phyloP scores from a whole-genome alignment of 257 asterid genomes.

The Coffea eugenioides region DNA sequence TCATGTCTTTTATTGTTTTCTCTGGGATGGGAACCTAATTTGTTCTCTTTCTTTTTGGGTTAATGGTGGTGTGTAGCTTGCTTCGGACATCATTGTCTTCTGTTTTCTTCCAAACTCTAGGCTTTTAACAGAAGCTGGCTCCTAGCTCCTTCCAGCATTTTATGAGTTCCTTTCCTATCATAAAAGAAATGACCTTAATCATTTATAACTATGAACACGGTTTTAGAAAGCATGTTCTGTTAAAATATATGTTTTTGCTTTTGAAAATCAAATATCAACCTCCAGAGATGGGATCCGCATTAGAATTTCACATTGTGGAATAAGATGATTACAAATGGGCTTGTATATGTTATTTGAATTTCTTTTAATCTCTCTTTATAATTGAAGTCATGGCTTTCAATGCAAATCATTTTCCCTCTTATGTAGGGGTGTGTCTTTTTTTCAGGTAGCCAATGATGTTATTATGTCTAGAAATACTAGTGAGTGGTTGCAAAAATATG shows the following conservation, averaged over 20 bases:
- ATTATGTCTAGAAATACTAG: conserved; percentile 48
- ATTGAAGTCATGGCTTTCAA: neutral
- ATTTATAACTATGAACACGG: neutral
- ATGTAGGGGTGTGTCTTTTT: conserved; percentile 7
- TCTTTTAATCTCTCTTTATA: neutral
- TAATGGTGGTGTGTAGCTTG: neutral
- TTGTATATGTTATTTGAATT: neutral
- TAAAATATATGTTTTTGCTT: neutral
- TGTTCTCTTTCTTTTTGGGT: neutral
- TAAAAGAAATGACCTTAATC: neutral
- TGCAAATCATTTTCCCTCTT: conserved; percentile 9
- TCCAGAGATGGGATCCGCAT: neutral
- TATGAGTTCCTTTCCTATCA: neutral
- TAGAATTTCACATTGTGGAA: neutral
- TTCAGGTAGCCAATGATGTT: conserved; percentile 55
- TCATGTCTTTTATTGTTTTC: neutral
- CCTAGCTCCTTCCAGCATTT: neutral
- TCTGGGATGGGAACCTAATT: neutral
- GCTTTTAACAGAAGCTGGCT: neutral
- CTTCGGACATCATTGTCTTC: neutral
- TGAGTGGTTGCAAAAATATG: conserved; percentile 77
- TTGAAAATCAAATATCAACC: neutral
- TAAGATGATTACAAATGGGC: neutral
- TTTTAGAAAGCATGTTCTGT: neutral
- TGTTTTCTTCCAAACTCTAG: neutral